These are phyloP conservation scores for Agrocybe praecox DNA, from an alignment of 768 basidiomycete species.

Conservation along the genomic window DNA sequence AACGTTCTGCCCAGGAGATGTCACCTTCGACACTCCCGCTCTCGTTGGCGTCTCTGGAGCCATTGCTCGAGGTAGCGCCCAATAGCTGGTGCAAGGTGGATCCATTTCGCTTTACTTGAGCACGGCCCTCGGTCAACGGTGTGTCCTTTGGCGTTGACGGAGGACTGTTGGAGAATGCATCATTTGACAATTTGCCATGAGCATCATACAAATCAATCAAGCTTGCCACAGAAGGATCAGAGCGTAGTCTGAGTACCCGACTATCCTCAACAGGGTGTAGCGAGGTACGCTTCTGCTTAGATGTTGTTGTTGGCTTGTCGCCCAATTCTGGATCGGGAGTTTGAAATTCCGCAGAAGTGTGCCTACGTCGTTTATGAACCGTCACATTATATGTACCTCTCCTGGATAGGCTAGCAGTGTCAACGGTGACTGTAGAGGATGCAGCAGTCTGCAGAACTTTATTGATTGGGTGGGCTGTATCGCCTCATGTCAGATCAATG, in stretches of 20 bases:
- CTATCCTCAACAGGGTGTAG: slow-evolving; percentile 45
- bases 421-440: slow-evolving; percentile 53
- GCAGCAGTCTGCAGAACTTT: slow-evolving; percentile 50
- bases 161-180: slow-evolving; percentile 67
- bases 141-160: slow-evolving; percentile 19
- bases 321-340: slow-evolving; percentile 51
- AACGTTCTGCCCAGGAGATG: slow-evolving; percentile 84
- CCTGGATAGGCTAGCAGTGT: slow-evolving; percentile 50
- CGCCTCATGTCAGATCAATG: slow-evolving; percentile 10
- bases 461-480: slow-evolving; percentile 73
- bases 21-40: slow-evolving; percentile 62
- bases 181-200: slow-evolving; percentile 60
- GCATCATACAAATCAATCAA: slow-evolving; percentile 76
- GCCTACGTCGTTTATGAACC: slow-evolving; percentile 58
- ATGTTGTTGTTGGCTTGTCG: slow-evolving; percentile 28
- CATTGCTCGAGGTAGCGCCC: slow-evolving; percentile 48
- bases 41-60: slow-evolving; percentile 27
- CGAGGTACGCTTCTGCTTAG: slow-evolving; percentile 24
- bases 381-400: slow-evolving; percentile 73
- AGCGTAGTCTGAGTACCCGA: slow-evolving; percentile 61
- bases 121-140: slow-evolving; percentile 38
- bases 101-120: slow-evolving; percentile 61
- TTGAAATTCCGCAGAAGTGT: slow-evolving; percentile 65
- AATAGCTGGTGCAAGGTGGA: slow-evolving; percentile 78
- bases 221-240: slow-evolving; percentile 80